Evolutionary conservation across 2,329 filamentous ascomycete species (phyloP), one percentile per base, ranked within the genome.

Genomic region (Talaromyces sp.): DNA sequence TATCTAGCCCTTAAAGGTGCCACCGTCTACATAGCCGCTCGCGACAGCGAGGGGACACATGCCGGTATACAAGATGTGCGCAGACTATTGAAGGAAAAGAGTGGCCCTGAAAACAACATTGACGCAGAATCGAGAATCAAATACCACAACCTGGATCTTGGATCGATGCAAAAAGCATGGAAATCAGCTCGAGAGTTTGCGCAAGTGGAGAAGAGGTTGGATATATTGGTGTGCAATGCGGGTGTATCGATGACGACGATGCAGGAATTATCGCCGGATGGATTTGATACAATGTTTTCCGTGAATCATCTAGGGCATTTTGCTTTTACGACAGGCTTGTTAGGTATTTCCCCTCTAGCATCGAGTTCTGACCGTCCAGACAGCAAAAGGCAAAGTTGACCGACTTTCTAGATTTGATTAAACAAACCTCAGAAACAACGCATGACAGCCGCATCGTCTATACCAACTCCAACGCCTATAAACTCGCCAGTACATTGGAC

Each of bases 171-270:
- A 39, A 31, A 18, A 9, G 62, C 62, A 23, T 63, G 62, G 62
- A 44, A 50, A 11, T 63, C 62, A 3, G 62, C 62, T 1, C 57
- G 59, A n/a, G 40, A 37, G 14, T 63, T 63, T 14, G 59, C 46
- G 35, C 58, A 54, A 4, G 5, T 44, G 3, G 62, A 63, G 50
- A 31, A 37, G 2, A 54, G 42, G 8, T 40, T 63, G 23, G 62
- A 63, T 52, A 60, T 63, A 8, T n/a, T 63, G 12, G 52, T 63
- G n/a, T 63, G 62, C 50, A 63, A 63, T 9, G 62, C 62, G 0
- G 62, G 62, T 35, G 62, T 63, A 8, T 63, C 62, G 23, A 63
- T 63, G 62, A 63, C 62, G 12, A 60, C 62, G 31, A 44, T 63
- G 57, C 50, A 58, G 42, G 37, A 48, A 39, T n/a, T 63, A 3